These are phyloP conservation scores for Curvularia sp. DNA, from an alignment of 2,329 filamentous ascomycete genomes.

Conservation along the genomic window DNA sequence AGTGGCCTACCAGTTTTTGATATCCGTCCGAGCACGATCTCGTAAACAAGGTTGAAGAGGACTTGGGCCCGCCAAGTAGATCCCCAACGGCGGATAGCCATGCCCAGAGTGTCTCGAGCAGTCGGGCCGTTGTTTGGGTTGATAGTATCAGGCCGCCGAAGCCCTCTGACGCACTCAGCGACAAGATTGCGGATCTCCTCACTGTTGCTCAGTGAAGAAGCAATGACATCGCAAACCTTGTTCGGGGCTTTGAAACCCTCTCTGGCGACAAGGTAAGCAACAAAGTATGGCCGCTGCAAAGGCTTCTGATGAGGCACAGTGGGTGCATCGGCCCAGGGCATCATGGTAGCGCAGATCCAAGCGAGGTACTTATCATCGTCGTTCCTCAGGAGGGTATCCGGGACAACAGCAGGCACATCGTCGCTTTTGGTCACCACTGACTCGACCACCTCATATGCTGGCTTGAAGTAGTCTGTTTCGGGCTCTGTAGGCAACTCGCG, in stretches of 20 bases:
- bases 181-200: slow-evolving; percentile 70
- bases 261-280: slow-evolving; percentile 69
- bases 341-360: slow-evolving; percentile 78
- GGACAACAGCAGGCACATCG: slow-evolving; percentile 52
- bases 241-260: slow-evolving; percentile 84
- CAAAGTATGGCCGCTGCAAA: slow-evolving; percentile 42
- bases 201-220: slow-evolving; percentile 68
- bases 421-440: slow-evolving; percentile 20
- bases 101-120: slow-evolving; percentile 71
- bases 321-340: slow-evolving; percentile 71
- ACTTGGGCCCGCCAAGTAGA: slow-evolving; percentile 74
- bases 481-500: slow-evolving; percentile 61
- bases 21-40: slow-evolving; percentile 57
- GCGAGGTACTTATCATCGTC: slow-evolving; percentile 72
- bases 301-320: slow-evolving; percentile 58
- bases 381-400: slow-evolving; percentile 62
- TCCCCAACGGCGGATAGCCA: slow-evolving; percentile 78
- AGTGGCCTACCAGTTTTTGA: slow-evolving; percentile 52
- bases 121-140: slow-evolving; percentile 53
- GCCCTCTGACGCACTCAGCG: slow-evolving; percentile 56
- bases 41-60: slow-evolving; percentile 70
- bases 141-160: slow-evolving; percentile 54
- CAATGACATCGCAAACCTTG: slow-evolving; percentile 73
- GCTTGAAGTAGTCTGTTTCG: slow-evolving; percentile 65
- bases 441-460: slow-evolving; percentile 68